Conservation (phyloP, 441 rosid species). For the Populus hybrid region DNA sequence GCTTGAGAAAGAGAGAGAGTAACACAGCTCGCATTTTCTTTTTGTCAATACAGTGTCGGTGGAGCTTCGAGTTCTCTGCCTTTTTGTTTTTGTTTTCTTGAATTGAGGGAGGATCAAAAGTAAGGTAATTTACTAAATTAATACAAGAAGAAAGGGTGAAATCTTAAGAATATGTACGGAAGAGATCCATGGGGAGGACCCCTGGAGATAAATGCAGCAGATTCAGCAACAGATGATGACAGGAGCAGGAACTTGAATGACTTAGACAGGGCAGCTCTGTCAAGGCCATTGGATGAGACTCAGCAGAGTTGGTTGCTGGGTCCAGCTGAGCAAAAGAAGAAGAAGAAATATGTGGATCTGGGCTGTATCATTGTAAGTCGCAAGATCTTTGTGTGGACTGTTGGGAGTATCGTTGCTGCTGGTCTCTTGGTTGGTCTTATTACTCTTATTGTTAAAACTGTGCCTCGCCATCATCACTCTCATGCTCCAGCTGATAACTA, state of each 20-base stretch:
- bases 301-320: slow-evolving; percentile 98
- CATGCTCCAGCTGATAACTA: slow-evolving; percentile 59
- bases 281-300: slow-evolving; percentile 82
- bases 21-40: neutral
- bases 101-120: neutral
- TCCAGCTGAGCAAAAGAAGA: slow-evolving; percentile 81
- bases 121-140: neutral
- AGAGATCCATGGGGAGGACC: slow-evolving; percentile 99
- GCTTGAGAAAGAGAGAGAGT: neutral
- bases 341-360: slow-evolving; percentile 90
- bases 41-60: slow-evolving; percentile 1
- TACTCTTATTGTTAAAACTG: slow-evolving; percentile 61
- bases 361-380: slow-evolving; percentile 92
- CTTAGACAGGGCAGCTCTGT: slow-evolving; percentile 66
- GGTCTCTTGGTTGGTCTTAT: slow-evolving; percentile 59
- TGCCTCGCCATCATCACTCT: slow-evolving; percentile 59
- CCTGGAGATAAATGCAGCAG: slow-evolving; percentile 82
- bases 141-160: neutral
- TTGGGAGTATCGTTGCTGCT: slow-evolving; percentile 51
- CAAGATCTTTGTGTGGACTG: slow-evolving; percentile 89
- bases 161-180: slow-evolving; percentile 61
- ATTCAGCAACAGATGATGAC: slow-evolving; percentile 97
- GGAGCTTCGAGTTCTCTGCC: neutral
- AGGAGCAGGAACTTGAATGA: slow-evolving; percentile 85
- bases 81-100: neutral